phyloP scores from a whole-genome alignment of 306 rosid genomes.

The Pueraria montana region DNA sequence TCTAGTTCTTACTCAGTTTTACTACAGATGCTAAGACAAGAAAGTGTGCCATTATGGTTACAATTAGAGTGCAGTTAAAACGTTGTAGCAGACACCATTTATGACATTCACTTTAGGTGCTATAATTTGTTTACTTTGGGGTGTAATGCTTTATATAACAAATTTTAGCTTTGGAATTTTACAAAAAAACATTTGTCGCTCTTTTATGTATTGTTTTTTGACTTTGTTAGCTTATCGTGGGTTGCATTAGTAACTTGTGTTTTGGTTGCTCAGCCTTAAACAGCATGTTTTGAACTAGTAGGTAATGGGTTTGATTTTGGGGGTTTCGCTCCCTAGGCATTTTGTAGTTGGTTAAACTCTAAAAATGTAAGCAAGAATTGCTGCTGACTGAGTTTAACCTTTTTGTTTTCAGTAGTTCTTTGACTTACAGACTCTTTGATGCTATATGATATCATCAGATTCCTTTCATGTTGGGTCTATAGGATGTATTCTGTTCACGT shows the following conservation, averaged over 20 bases:
- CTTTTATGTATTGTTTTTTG: not conserved
- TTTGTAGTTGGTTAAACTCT: no score
- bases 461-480: not conserved
- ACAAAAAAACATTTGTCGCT: not conserved
- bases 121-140: not conserved
- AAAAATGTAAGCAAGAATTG: no score
- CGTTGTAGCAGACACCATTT: not conserved
- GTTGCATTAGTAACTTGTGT: no score
- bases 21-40: not conserved
- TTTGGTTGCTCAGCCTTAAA: no score
- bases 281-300: no score
- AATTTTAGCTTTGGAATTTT: not conserved
- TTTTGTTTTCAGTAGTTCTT: no score
- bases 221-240: not conserved
- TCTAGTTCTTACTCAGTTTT: not conserved
- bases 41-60: not conserved
- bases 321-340: no score
- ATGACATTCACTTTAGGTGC: slow-evolving; percentile 13
- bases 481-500: not conserved
- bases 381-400: not conserved
- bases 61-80: not conserved
- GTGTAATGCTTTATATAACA: not conserved
- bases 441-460: no score
- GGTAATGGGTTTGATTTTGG: no score
- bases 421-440: no score